A percentile compares a stretch with the other conserved stretches of the same genome.
Evolutionary conservation across 495 filamentous ascomycete species (phyloP).

Genomic region (Staphylotrichum longicolle): DNA sequence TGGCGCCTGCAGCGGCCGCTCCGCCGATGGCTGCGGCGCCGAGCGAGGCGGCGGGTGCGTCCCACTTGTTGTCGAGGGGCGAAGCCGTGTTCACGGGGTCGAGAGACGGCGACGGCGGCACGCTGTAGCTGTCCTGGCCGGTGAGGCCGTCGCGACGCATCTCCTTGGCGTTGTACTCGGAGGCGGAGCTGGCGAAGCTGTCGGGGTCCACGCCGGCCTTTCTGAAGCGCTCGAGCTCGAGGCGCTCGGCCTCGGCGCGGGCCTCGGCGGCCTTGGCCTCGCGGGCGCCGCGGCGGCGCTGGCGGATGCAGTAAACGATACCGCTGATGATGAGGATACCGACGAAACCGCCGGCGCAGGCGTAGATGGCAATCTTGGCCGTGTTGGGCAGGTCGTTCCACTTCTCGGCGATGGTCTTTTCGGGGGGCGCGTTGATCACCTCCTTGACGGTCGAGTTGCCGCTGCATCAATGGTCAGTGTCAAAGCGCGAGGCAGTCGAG

Average conservation of each 20-base stretch:
- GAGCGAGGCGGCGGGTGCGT: slow-evolving; percentile 6
- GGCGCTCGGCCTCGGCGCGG: slow-evolving; percentile 55
- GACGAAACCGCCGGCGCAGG: slow-evolving; percentile 51
- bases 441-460: slow-evolving; percentile 62
- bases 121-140: slow-evolving; percentile 36
- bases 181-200: slow-evolving; percentile 38
- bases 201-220: slow-evolving; percentile 47
- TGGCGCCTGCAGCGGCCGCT: slow-evolving; percentile 25
- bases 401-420: slow-evolving; percentile 52
- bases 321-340: slow-evolving; percentile 48
- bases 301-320: slow-evolving; percentile 61
- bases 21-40: slow-evolving; percentile 20
- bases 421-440: slow-evolving; percentile 40
- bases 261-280: slow-evolving; percentile 60
- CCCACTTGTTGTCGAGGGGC: slow-evolving; percentile 18
- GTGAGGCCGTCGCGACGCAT: slow-evolving; percentile 35
- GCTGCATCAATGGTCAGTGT: slow-evolving; percentile 36
- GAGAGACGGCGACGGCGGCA: slow-evolving; percentile 36
- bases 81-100: slow-evolving; percentile 19
- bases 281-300: slow-evolving; percentile 61
- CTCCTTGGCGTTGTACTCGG: slow-evolving; percentile 43
- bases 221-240: slow-evolving; percentile 60
- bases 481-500: not conserved
- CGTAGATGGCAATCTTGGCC: slow-evolving; percentile 61
- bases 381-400: slow-evolving; percentile 54